phyloP scores from a whole-genome alignment of 2,329 filamentous ascomycete species.

The Colletotrichum magnum region DNA sequence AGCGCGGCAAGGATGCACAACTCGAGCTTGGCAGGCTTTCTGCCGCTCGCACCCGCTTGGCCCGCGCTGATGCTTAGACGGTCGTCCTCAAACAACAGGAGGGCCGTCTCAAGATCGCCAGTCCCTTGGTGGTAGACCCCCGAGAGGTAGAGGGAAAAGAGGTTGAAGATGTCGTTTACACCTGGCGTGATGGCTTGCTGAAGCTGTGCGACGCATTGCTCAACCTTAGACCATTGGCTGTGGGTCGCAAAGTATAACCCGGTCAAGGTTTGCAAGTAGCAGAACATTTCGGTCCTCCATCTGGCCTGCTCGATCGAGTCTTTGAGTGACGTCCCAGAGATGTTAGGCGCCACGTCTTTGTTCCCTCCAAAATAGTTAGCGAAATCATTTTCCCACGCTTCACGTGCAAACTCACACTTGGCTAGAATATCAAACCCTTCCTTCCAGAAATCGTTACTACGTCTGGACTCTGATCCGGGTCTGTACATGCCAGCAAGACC shows the following conservation, averaged over 20 bases:
- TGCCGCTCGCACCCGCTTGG: constrained; percentile 52
- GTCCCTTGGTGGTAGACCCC: constrained; percentile 84
- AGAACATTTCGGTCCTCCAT: constrained; percentile 77
- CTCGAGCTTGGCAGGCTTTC: constrained; percentile 71
- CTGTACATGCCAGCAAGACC: constrained; percentile 63
- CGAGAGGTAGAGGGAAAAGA: constrained; percentile 78
- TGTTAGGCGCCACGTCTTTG: constrained; percentile 49
- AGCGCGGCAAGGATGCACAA: constrained; percentile 76
- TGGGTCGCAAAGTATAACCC: constrained; percentile 79
- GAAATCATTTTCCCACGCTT: neutral
- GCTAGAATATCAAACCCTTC: constrained; percentile 62
- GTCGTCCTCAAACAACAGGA: constrained; percentile 75
- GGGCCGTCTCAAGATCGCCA: constrained; percentile 78
- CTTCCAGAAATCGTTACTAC: constrained; percentile 55
- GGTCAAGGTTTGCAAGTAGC: constrained; percentile 79
- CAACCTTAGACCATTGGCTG: constrained; percentile 78
- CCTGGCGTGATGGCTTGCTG: constrained; percentile 48
- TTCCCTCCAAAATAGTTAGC: constrained; percentile 40
- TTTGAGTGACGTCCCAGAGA: constrained; percentile 66
- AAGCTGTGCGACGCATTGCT: constrained; percentile 68
- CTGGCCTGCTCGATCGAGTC: constrained; percentile 70
- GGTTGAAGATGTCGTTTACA: constrained; percentile 53
- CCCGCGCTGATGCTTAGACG: constrained; percentile 68
- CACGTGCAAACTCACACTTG: constrained; percentile 55
- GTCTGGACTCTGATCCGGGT: constrained; percentile 44